Evolutionary conservation across 345 rosid species (phyloP).

Genomic region (Euphorbia pulcherrima): DNA sequence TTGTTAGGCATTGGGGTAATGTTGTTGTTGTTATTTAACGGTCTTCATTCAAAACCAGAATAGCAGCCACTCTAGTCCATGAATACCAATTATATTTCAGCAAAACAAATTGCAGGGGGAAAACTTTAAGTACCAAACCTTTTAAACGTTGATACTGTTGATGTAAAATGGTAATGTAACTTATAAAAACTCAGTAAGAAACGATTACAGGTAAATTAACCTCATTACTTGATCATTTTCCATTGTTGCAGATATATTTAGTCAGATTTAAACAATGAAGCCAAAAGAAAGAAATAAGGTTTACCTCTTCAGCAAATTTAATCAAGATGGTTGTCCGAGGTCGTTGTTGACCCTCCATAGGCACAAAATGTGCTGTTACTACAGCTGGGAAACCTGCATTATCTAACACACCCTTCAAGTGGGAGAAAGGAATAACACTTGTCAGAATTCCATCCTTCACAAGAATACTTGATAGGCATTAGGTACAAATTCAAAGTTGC

Average conservation of each 20-base stretch:
- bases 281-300: background rate
- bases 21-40: too few species aligned
- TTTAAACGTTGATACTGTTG: background rate
- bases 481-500: background rate
- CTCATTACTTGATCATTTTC: background rate
- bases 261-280: background rate
- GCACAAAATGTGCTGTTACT: slow-evolving; percentile 97
- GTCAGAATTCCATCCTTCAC: slow-evolving; percentile 19
- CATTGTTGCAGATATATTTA: background rate
- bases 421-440: slow-evolving; percentile 1
- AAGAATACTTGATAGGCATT: slow-evolving; percentile 3
- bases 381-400: slow-evolving; percentile 92
- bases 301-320: slow-evolving; percentile 95
- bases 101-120: background rate
- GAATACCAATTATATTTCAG: background rate
- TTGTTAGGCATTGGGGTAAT: too few species aligned
- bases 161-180: background rate
- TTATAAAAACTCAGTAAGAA: too few species aligned
- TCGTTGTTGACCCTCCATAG: slow-evolving; percentile 93
- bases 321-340: slow-evolving; percentile 96
- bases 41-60: too few species aligned
- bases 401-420: slow-evolving; percentile 85
- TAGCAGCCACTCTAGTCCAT: background rate
- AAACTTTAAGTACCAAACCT: background rate
- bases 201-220: background rate